Base-by-base conservation (phyloP, 2,329 filamentous ascomycete genomes). In the Pyricularia pennisetigena region DNA sequence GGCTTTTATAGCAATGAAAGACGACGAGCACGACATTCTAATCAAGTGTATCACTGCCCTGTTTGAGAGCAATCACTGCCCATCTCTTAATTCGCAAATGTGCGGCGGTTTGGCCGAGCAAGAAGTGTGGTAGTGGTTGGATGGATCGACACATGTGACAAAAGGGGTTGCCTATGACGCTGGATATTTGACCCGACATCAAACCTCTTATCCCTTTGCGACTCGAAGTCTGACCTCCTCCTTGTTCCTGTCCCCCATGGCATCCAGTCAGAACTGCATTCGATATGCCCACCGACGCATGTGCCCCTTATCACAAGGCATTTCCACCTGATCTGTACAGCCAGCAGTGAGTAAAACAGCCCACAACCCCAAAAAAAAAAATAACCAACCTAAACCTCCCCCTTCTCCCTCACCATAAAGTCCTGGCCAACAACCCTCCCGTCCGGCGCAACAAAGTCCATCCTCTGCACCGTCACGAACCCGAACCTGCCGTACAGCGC, bases 381-480 rank as follows among this genome's bases (percentile, higher is more conserved):
- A n/a, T 4, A 24, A 57, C 20, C 10, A 24, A 28, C 20, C 57
- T 24, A 61, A 61, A 24, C 57, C n/a, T 5, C 23, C 10, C 57
- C 57, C 20, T 32, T 32, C 23, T 41, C 64, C 32, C 64, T 65
- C 20, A 35, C 20, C 64, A 65, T 65, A 41, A 65, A 65, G 29
- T 49, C 32, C 64, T 65, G 64, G 3, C 64, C 24, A 12, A 65
- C 8, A 26, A 35, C 32, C 64, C 23, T 65, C 64, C 64, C 64
- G 20, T 65, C 29, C 64, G 64, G 64, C 32, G 64, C 24, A 4
- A 35, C 64, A 49, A 65, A 65, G 6, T 65, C 64, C 29, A 41
- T 41, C 64, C 64, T 49, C 29, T 65, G 29, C 20, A 65, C 32
- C 29, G 32, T 35, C 64, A 28, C 64, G 24, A 65, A 65, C 64